These are phyloP conservation scores for Zasmidium cellare DNA, from an alignment of 2,329 filamentous ascomycete genomes.

Conservation along the genomic window DNA sequence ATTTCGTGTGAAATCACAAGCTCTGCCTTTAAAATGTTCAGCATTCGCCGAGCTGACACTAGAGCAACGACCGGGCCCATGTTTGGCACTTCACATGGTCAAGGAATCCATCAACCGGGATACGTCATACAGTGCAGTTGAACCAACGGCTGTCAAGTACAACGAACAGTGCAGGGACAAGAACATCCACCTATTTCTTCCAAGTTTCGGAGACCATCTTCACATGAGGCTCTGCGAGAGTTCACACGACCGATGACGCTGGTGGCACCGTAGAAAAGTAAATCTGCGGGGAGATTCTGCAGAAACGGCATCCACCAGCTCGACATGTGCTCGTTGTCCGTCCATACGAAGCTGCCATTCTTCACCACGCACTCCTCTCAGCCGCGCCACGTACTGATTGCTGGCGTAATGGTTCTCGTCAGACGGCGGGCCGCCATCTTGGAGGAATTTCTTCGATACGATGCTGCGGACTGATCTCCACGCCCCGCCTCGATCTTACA, in stretches of 20 bases:
- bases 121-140: too few species aligned
- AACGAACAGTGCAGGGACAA: background rate
- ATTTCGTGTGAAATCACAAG: too few species aligned
- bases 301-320: background rate
- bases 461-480: background rate
- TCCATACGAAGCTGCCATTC: background rate
- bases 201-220: background rate
- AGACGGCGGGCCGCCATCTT: background rate
- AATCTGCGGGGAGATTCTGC: constrained; percentile 4
- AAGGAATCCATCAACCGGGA: too few species aligned
- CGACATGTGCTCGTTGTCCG: background rate
- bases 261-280: constrained; percentile 8
- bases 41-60: too few species aligned
- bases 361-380: background rate
- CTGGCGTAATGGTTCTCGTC: background rate
- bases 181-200: background rate
- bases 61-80: too few species aligned
- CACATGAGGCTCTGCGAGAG: constrained; percentile 6
- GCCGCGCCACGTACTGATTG: background rate
- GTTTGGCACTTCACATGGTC: too few species aligned
- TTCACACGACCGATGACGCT: constrained; percentile 7
- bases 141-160: too few species aligned
- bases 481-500: background rate
- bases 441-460: background rate
- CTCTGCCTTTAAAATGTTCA: too few species aligned